phyloP scores from a whole-genome alignment of 2,329 filamentous ascomycete genomes.

The Magnaporthiopsis incrustans region DNA sequence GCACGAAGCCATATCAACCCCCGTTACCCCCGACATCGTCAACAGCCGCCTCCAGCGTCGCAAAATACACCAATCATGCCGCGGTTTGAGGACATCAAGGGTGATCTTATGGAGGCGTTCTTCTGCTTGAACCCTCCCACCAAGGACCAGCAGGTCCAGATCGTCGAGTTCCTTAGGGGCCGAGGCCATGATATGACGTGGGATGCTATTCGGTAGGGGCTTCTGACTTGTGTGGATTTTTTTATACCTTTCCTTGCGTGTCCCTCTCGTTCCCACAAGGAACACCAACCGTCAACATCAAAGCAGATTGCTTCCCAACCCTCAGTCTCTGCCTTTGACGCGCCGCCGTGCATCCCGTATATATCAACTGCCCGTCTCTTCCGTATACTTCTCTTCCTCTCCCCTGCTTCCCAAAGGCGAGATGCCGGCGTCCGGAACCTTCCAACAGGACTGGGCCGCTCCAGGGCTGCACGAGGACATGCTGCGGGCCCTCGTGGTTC shows the following conservation, averaged over 20 bases:
- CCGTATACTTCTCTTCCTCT: not conserved
- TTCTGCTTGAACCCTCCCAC: conserved; percentile 6
- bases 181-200: conserved; percentile 17
- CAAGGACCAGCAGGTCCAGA: conserved; percentile 13
- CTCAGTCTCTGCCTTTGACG: not conserved
- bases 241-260: not conserved
- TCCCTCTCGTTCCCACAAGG: not conserved
- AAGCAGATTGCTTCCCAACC: not conserved
- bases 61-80: not conserved
- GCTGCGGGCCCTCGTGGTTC: conserved; percentile 31
- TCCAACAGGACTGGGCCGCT: conserved; percentile 28
- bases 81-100: conserved; percentile 9
- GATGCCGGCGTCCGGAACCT: conserved; percentile 11
- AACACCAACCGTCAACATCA: not conserved
- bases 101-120: conserved; percentile 14
- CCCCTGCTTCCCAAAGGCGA: not conserved
- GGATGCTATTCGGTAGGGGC: conserved; percentile 17
- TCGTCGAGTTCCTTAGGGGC: conserved; percentile 11
- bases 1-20: not conserved
- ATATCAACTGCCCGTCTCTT: not conserved
- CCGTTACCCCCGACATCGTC: not conserved
- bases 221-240: too few relatives aligned
- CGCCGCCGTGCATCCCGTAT: too few relatives aligned
- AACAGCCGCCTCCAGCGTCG: not conserved
- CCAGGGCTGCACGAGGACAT: conserved; percentile 34